A percentile compares a stretch with the other conserved stretches of the same genome.
Evolutionary conservation across 2,329 filamentous ascomycete genomes (phyloP).

Genomic region (Hymenoscyphus fructigenus): DNA sequence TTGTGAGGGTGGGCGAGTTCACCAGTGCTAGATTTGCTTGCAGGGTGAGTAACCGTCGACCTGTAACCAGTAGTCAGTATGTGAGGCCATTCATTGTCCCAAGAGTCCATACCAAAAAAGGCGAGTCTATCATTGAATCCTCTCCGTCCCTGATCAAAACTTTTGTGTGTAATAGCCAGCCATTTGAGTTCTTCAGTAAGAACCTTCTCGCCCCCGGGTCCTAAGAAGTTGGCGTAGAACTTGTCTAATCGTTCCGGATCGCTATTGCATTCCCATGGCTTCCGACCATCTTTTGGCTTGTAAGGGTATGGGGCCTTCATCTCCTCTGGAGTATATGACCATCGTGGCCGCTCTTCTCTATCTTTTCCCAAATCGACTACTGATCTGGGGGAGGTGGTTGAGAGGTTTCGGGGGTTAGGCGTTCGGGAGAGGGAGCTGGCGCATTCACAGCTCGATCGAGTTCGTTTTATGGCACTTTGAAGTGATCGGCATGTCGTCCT

Average conservation of each 20-base stretch:
- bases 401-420: conserved; percentile 28
- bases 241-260: conserved; percentile 72
- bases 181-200: conserved; percentile 92
- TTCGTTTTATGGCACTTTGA: conserved; percentile 37
- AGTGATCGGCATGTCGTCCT: conserved; percentile 44
- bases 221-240: conserved; percentile 76
- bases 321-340: conserved; percentile 66
- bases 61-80: conserved; percentile 39
- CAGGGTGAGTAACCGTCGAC: conserved; percentile 58
- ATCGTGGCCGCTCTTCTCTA: conserved; percentile 54
- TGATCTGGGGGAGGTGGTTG: conserved; percentile 28
- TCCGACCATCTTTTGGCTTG: conserved; percentile 52
- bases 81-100: not conserved
- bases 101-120: conserved; percentile 67
- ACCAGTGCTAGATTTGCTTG: conserved; percentile 64
- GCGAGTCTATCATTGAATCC: conserved; percentile 93
- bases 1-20: conserved; percentile 39
- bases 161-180: conserved; percentile 96
- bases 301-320: conserved; percentile 68
- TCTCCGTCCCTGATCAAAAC: conserved; percentile 90
- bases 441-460: conserved; percentile 30
- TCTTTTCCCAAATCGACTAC: conserved; percentile 36
- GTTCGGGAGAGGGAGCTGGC: conserved; percentile 21
- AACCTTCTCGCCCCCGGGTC: conserved; percentile 67
- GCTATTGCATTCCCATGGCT: conserved; percentile 69